Percentiles rank a stretch among this genome's conserved stretches.
Evolutionary conservation across 2,329 filamentous ascomycete species (phyloP).

Genomic region (Magnaporthiopsis incrustans): DNA sequence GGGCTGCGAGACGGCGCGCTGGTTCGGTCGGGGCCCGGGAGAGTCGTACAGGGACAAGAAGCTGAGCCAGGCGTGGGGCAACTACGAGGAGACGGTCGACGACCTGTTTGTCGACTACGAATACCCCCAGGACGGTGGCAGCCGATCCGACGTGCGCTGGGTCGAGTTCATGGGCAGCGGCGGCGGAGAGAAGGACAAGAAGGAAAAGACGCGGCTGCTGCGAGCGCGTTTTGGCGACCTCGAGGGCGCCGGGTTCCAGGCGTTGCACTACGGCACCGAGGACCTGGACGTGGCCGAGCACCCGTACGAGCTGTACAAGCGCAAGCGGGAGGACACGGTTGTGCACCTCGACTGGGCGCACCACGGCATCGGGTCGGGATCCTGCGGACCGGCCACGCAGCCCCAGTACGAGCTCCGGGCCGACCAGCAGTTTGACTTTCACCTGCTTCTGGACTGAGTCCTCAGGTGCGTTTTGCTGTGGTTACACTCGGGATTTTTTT

Average conservation of each 20-base stretch:
- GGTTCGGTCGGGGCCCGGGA: conserved; percentile 61
- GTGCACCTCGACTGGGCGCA: conserved; percentile 53
- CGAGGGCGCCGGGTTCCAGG: conserved; percentile 42
- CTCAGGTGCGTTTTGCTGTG: not conserved
- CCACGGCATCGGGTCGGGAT: conserved; percentile 55
- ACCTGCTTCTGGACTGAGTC: conserved; percentile 33
- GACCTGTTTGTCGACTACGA: conserved; percentile 55
- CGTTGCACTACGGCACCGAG: conserved; percentile 42
- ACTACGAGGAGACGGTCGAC: conserved; percentile 38
- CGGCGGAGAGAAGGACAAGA: conserved; percentile 15
- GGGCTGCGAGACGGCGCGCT: conserved; percentile 35
- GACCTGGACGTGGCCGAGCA: conserved; percentile 49
- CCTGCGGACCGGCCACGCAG: conserved; percentile 50
- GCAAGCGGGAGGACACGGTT: conserved; percentile 40
- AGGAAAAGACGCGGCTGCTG: conserved; percentile 23
- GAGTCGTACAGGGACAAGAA: conserved; percentile 63
- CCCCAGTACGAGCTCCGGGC: conserved; percentile 36
- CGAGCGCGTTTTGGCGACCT: conserved; percentile 34
- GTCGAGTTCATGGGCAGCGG: conserved; percentile 35
- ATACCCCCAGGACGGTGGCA: conserved; percentile 60
- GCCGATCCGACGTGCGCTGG: conserved; percentile 56
- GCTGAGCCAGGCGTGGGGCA: conserved; percentile 48
- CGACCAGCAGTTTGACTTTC: conserved; percentile 32
- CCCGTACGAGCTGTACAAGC: conserved; percentile 49
- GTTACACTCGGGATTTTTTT: too few relatives aligned